Evolutionary conservation across 768 basidiomycete species (phyloP).

Genomic region (Tephrocybe sp.): DNA sequence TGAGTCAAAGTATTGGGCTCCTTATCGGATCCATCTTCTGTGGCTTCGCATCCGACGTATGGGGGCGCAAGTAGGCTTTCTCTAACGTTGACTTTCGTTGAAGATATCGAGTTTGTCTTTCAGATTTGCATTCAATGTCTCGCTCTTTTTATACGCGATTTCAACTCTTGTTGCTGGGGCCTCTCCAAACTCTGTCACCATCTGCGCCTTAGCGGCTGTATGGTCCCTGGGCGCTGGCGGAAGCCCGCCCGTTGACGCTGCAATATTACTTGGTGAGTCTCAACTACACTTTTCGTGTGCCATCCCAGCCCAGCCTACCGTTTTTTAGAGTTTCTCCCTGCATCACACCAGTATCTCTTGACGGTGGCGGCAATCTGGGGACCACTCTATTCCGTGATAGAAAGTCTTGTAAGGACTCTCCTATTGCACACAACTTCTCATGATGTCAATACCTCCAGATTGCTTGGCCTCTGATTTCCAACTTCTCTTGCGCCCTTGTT

Average conservation of each 20-base stretch:
- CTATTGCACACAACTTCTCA: background rate
- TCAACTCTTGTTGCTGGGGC: constrained; percentile 68
- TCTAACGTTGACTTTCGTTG: background rate
- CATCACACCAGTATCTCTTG: constrained; percentile 71
- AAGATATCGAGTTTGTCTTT: no score
- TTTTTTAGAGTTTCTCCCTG: constrained; percentile 60
- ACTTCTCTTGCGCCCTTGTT: constrained; percentile 54
- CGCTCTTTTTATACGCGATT: constrained; percentile 61
- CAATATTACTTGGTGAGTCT: constrained; percentile 65
- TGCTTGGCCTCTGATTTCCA: constrained; percentile 70
- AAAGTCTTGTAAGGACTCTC: constrained; percentile 31
- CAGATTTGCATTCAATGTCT: constrained; percentile 66
- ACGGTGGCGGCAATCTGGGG: constrained; percentile 79
- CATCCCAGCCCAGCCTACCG: background rate
- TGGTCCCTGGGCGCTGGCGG: constrained; percentile 74
- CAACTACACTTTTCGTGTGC: background rate
- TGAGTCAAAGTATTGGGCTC: background rate
- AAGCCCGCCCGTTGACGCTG: constrained; percentile 66
- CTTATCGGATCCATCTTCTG: background rate
- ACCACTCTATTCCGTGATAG: constrained; percentile 71
- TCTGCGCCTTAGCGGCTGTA: constrained; percentile 51
- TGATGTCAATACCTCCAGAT: constrained; percentile 31
- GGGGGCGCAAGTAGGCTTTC: constrained; percentile 52
- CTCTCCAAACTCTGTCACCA: constrained; percentile 46
- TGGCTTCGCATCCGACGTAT: background rate